Conservation (phyloP, 345 rosid species). For the Clarkia xantiana region DNA sequence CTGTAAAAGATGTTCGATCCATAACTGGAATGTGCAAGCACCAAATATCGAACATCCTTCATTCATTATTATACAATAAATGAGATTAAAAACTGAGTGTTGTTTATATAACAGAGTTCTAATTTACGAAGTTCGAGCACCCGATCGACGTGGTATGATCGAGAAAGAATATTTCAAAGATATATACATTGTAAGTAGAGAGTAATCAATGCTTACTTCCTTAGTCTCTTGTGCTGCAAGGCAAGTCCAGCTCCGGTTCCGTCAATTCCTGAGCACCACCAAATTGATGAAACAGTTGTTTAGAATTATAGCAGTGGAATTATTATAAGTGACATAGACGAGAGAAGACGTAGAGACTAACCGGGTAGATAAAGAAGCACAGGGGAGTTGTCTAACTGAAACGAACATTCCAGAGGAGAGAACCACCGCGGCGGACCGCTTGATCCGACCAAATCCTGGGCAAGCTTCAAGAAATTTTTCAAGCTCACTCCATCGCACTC, state of each 20-base stretch:
- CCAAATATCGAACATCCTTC: conserved; percentile 57
- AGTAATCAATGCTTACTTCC: conserved; percentile 27
- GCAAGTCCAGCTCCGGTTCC: conserved; percentile 57
- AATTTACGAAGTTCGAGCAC: no score
- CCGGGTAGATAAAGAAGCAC: conserved; percentile 60
- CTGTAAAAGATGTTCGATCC: conserved; percentile 59
- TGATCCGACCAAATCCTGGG: conserved; percentile 25
- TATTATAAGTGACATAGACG: no score
- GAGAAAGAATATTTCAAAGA: no score
- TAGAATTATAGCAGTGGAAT: no score
- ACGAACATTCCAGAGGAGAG: conserved; percentile 44
- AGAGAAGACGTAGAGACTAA: no score
- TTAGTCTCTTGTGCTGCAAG: conserved; percentile 38
- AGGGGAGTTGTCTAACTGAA: conserved; percentile 33
- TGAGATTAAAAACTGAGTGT: background rate
- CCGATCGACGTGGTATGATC: no score
- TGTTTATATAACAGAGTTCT: no score
- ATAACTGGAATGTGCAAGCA: conserved; percentile 69
- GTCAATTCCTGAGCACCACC: conserved; percentile 41
- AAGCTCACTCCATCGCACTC: conserved; percentile 12
- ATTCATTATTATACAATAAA: conserved; percentile 1
- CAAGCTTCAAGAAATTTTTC: conserved; percentile 33
- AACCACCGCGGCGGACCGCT: conserved; percentile 57
- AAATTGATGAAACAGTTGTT: no score
- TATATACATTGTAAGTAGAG: no score